Conservation (phyloP, 495 filamentous ascomycete species). For the Aspergillus bertholletiae region DNA sequence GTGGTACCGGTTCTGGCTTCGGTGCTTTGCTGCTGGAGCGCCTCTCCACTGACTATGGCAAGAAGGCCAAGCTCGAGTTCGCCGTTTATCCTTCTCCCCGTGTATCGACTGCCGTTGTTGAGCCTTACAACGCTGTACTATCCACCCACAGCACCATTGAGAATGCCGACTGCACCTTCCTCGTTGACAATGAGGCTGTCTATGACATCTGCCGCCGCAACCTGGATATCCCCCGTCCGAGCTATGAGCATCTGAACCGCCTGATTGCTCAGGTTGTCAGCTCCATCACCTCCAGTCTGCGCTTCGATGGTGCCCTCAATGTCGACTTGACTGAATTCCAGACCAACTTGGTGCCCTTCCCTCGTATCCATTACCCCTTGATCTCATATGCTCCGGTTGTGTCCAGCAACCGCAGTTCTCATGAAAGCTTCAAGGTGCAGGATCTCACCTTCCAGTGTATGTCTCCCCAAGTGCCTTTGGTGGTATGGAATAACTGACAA, state of each 20-base stretch:
- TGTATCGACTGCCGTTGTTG: constrained; percentile 82
- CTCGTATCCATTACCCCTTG: constrained; percentile 87
- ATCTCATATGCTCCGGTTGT: constrained; percentile 89
- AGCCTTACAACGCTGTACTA: constrained; percentile 91
- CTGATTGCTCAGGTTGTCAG: constrained; percentile 90
- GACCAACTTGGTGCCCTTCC: constrained; percentile 89
- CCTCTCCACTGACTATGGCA: constrained; percentile 83
- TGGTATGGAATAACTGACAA: constrained; percentile 24
- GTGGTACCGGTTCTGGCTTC: constrained; percentile 88
- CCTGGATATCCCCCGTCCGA: constrained; percentile 81
- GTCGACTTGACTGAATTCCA: constrained; percentile 94
- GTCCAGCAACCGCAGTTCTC: constrained; percentile 73
- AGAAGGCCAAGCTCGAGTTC: constrained; percentile 95
- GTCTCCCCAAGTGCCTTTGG: not conserved
- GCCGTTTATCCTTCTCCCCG: constrained; percentile 83
- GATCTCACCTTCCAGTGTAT: constrained; percentile 85
- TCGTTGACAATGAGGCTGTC: constrained; percentile 90
- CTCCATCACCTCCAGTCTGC: constrained; percentile 85
- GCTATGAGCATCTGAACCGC: constrained; percentile 85
- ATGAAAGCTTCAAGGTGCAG: constrained; percentile 88
- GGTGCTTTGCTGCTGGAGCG: constrained; percentile 85
- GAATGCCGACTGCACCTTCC: constrained; percentile 89
- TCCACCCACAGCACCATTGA: constrained; percentile 92
- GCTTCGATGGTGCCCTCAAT: constrained; percentile 88
- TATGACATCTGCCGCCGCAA: constrained; percentile 91